phyloP scores from a whole-genome alignment of 1,284 basidiomycete species.

The Tilletia setariae region DNA sequence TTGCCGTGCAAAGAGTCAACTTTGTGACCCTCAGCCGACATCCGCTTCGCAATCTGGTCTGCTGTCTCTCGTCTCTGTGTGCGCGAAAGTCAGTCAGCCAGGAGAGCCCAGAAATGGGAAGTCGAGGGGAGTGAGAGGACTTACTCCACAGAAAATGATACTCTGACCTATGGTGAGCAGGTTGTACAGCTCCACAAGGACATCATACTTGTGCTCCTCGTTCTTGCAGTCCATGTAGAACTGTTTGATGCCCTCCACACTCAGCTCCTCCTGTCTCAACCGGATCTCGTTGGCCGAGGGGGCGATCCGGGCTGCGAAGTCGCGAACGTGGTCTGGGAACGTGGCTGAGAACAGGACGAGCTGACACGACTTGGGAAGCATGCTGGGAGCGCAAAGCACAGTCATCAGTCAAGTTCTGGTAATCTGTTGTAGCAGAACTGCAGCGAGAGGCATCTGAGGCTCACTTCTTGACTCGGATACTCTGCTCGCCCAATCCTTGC shows the following conservation, averaged over 20 bases:
- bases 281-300: constrained; percentile 95
- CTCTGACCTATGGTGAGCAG: constrained; percentile 91
- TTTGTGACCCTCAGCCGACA: constrained; percentile 90
- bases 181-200: constrained; percentile 84
- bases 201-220: constrained; percentile 91
- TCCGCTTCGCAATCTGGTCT: constrained; percentile 83
- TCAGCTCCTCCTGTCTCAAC: constrained; percentile 88
- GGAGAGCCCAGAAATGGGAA: constrained; percentile 9
- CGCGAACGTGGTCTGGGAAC: constrained; percentile 87
- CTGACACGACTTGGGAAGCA: constrained; percentile 69
- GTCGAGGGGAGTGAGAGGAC: constrained; percentile 21
- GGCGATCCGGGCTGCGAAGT: constrained; percentile 85
- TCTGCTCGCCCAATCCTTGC: constrained; percentile 86
- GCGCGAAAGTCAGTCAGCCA: constrained; percentile 35
- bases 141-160: constrained; percentile 78
- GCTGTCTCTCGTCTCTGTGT: constrained; percentile 70
- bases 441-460: background rate
- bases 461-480: constrained; percentile 76
- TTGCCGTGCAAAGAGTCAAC: constrained; percentile 94
- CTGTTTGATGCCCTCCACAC: constrained; percentile 90
- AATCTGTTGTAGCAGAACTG: constrained; percentile 24
- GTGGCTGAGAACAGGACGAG: constrained; percentile 97
- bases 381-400: constrained; percentile 56
- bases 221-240: constrained; percentile 85
- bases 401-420: background rate